Percentiles rank a stretch among this genome's conserved stretches.
These are phyloP conservation scores for Penicillium sp. DNA, from an alignment of 2,329 filamentous ascomycete species.

Conservation along the genomic window DNA sequence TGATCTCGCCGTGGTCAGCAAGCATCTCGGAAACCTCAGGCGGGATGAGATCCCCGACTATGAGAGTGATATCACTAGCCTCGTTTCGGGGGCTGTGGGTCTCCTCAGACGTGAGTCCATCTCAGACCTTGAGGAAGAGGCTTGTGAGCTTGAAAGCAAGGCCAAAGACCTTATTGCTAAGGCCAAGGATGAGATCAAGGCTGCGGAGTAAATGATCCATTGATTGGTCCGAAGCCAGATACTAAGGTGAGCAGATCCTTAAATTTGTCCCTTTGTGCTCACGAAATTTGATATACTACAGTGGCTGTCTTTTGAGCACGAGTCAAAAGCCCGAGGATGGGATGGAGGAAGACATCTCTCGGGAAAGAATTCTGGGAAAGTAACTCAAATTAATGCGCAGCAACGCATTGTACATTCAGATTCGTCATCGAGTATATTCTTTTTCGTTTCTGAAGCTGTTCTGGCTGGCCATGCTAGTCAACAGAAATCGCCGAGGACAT, in stretches of 20 bases:
- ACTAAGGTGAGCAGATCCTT: neutral
- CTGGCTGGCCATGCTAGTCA: slow-evolving; percentile 1
- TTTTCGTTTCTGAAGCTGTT: neutral
- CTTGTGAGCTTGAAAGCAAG: neutral
- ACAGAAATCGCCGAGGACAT: slow-evolving; percentile 32
- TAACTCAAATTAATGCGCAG: neutral
- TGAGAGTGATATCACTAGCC: neutral
- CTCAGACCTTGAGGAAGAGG: neutral
- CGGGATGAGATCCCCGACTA: neutral
- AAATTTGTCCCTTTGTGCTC: neutral
- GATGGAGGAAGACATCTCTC: neutral
- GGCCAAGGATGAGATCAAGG: neutral
- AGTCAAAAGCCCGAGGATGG: neutral
- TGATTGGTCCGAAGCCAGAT: neutral
- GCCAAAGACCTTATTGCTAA: neutral
- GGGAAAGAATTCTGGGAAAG: too few relatives aligned
- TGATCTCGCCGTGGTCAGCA: neutral
- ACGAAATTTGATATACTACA: neutral
- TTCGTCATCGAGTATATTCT: neutral
- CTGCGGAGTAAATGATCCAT: neutral
- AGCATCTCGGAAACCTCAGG: neutral
- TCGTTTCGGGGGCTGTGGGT: neutral
- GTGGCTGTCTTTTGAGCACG: neutral
- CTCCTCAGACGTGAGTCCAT: neutral
- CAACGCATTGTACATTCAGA: neutral